These are phyloP conservation scores for Trifolium subterraneum DNA, from an alignment of 306 rosid genomes.

Conservation along the genomic window DNA sequence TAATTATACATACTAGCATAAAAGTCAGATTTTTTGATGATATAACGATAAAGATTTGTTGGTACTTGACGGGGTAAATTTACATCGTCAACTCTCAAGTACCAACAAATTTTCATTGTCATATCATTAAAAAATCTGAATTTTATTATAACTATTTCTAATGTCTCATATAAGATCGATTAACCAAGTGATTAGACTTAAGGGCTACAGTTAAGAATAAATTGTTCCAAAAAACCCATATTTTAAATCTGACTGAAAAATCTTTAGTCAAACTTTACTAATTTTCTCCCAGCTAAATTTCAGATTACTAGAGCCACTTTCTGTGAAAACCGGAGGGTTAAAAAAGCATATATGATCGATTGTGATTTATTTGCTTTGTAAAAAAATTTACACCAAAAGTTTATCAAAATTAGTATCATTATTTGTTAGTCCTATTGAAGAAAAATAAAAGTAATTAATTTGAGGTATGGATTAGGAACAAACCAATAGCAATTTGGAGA, in stretches of 20 bases:
- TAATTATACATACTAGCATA: too few relatives aligned
- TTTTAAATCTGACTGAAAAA: not conserved
- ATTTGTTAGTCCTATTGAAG: not conserved
- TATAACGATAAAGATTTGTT: too few relatives aligned
- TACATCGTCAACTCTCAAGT: not conserved
- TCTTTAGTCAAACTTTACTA: too few relatives aligned
- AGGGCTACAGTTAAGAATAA: not conserved
- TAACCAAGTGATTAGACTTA: not conserved
- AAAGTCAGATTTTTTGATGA: too few relatives aligned
- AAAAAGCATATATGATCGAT: not conserved
- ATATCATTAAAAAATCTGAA: not conserved
- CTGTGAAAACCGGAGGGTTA: not conserved
- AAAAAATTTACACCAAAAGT: not conserved
- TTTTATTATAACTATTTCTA: not conserved
- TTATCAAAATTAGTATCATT: not conserved
- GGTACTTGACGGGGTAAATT: too few relatives aligned
- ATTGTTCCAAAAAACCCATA: not conserved
- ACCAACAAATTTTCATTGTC: not conserved
- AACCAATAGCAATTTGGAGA: conserved; percentile 89
- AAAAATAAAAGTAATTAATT: not conserved
- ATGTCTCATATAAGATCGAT: not conserved
- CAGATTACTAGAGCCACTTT: too few relatives aligned
- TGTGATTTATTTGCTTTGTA: not conserved
- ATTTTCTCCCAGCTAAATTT: too few relatives aligned
- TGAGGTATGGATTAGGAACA: not conserved